Percentiles rank a stretch among this genome's conserved stretches.
Evolutionary conservation across 768 basidiomycete genomes (phyloP).

Genomic region (Boletellus emodensis): DNA sequence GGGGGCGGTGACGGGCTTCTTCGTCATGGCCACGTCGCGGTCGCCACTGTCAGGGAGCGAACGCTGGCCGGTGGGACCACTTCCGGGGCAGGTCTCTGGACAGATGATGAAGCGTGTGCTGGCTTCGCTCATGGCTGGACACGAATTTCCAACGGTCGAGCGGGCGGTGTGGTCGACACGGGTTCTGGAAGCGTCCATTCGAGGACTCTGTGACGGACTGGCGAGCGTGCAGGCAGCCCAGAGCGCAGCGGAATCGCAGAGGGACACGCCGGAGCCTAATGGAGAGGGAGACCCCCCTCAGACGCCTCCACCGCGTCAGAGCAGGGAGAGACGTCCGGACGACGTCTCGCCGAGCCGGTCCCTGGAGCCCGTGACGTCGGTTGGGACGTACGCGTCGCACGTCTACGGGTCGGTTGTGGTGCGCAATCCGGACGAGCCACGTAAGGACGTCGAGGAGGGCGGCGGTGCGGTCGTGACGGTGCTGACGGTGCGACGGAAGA

Average conservation of each 20-base stretch:
- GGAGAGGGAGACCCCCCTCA: conserved; percentile 29
- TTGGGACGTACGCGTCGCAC: conserved; percentile 55
- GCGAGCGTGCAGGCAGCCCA: conserved; percentile 11
- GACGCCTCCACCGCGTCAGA: conserved; percentile 46
- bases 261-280: conserved; percentile 42
- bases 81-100: conserved; percentile 58
- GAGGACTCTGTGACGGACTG: conserved; percentile 69
- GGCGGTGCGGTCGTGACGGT: conserved; percentile 42
- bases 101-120: conserved; percentile 70
- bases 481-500: conserved; percentile 58
- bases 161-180: conserved; percentile 66
- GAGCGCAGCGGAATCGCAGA: conserved; percentile 25
- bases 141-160: conserved; percentile 72
- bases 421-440: conserved; percentile 40
- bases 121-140: conserved; percentile 61
- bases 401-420: conserved; percentile 59
- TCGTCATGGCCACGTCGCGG: conserved; percentile 53
- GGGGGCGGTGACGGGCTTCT: conserved; percentile 92
- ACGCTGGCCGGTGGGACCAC: conserved; percentile 39
- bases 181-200: conserved; percentile 63
- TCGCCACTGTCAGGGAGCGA: conserved; percentile 19
- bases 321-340: conserved; percentile 14
- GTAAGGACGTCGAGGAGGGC: conserved; percentile 17
- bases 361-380: conserved; percentile 38
- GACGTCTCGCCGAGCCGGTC: conserved; percentile 66